Base-by-base conservation (phyloP, 2,329 filamentous ascomycete species). In the Hypomyces perniciosus region DNA sequence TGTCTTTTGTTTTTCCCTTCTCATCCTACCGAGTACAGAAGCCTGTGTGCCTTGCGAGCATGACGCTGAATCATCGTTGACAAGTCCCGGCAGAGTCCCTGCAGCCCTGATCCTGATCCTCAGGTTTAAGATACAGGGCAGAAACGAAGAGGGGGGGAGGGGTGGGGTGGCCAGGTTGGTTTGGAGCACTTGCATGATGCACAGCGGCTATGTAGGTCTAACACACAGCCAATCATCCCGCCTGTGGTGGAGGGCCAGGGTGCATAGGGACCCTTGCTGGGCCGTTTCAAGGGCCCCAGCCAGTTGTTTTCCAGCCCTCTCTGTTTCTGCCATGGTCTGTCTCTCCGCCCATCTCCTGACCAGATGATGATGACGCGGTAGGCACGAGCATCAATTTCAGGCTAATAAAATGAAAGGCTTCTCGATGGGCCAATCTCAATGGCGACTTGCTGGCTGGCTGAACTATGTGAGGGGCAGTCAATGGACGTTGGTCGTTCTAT, bases 121-220 rank as follows among this genome's bases (percentile, higher is more conserved):
- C 44, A 48, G 50, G 45, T 52, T 52, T 34, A 48, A 41, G 35
- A 52, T 52, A 30, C 44, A 51, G 6, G 33, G 39, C 33, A 44
- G 44, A 51, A 40, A 20, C 20, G 50, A 52, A 48, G 44, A 51
- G 50, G 50, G 50, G 50, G 51, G 46, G 47, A 50, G 47, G 51
- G 51, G 51, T 45, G 47, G 51, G 51, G 51, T 45, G 41, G 46
- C 37, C 42, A 42, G 50, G 46, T 48, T 50, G 64, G 65, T 60
- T 65, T 64, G 65, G 68, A 46, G 63, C 66, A 68, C 66, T 68
- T 68, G 66, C 68, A 69, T 69, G 60, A 65, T 67, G 65, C 66
- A 68, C 63, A 69, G 67, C 68, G 68, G 67, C 65, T 69, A 70
- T 70, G 67, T 69, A 66, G 60, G 61, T 65, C 61, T 63, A 60